Evolutionary conservation across 257 asterid genomes (phyloP).

Genomic region (Voacanga thouarsii): DNA sequence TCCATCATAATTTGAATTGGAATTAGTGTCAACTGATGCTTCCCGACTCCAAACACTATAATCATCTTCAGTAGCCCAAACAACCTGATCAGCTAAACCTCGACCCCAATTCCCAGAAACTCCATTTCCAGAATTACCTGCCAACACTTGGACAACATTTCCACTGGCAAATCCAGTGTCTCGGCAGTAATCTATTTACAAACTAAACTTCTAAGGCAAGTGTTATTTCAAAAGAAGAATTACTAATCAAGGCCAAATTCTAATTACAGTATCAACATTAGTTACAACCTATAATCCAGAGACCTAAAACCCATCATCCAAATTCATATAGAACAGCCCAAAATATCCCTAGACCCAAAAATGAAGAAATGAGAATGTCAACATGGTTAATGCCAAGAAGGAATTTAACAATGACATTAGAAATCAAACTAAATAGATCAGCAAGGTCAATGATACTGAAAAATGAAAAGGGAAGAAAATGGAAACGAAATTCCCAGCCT

Average conservation of each 20-base stretch:
- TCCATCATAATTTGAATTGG: constrained; percentile 51
- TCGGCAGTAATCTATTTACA: constrained; percentile 48
- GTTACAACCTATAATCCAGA: neutral
- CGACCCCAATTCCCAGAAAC: constrained; percentile 49
- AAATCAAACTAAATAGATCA: no score
- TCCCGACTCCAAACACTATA: constrained; percentile 55
- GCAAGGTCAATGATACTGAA: no score
- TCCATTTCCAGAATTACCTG: constrained; percentile 36
- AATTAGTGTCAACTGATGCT: constrained; percentile 37
- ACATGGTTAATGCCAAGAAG: no score
- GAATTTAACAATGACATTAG: no score
- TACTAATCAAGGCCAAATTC: neutral
- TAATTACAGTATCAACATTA: no score
- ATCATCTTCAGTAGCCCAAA: constrained; percentile 81
- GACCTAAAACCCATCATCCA: constrained; percentile 4
- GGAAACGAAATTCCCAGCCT: no score
- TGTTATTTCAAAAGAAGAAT: neutral
- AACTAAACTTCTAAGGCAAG: neutral
- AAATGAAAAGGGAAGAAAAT: no score
- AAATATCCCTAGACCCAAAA: neutral
- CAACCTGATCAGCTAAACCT: constrained; percentile 38
- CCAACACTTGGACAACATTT: constrained; percentile 51
- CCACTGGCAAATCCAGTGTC: constrained; percentile 44
- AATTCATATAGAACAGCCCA: neutral
- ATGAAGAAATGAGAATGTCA: neutral